Evolutionary conservation across 306 rosid species (phyloP).

Genomic region (Ormosia semicastrata): DNA sequence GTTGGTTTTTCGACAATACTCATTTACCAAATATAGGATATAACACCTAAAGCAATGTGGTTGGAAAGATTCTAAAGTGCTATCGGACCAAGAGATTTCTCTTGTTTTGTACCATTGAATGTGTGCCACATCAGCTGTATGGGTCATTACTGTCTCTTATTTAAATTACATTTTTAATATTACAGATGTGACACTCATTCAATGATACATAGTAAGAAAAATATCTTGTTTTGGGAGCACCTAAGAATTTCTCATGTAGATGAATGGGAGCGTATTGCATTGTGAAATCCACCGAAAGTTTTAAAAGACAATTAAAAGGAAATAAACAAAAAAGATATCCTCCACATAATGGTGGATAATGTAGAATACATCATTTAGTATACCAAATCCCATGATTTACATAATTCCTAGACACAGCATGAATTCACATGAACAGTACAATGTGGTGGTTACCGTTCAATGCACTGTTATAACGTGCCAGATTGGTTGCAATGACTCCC

Average conservation of each 20-base stretch:
- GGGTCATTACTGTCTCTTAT: no score
- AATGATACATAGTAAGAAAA: no score
- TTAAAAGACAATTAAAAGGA: neutral
- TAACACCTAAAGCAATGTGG: neutral
- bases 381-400: neutral
- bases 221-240: no score
- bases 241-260: neutral
- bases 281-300: neutral
- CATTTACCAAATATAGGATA: neutral
- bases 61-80: no score
- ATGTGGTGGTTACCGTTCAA: conserved; percentile 39
- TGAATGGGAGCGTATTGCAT: neutral
- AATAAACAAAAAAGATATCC: neutral
- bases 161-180: no score
- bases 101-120: no score
- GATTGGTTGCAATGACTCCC: conserved; percentile 66
- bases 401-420: neutral
- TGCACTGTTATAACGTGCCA: conserved; percentile 49
- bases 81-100: no score
- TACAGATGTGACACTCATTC: no score
- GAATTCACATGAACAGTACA: neutral
- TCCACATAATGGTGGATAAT: neutral
- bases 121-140: no score
- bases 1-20: neutral
- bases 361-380: neutral